These are phyloP conservation scores for Pisolithus thermaeus DNA, from an alignment of 1,284 basidiomycete genomes.

Conservation along the genomic window DNA sequence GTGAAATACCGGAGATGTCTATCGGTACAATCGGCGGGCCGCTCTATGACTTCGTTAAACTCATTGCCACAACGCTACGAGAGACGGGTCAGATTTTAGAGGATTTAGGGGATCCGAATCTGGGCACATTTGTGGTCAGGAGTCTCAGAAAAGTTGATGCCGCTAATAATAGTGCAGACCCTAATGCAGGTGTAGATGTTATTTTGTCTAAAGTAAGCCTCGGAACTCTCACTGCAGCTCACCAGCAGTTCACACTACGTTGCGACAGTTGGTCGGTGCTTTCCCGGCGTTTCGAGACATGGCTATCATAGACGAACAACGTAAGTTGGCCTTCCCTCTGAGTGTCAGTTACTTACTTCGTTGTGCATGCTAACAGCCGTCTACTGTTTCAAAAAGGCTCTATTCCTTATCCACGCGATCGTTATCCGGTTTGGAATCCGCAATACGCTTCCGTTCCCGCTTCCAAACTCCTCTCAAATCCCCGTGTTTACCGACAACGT, in stretches of 20 bases:
- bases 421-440: conserved; percentile 54
- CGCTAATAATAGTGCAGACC: conserved; percentile 30
- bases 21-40: conserved; percentile 75
- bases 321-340: conserved; percentile 38
- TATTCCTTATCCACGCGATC: conserved; percentile 75
- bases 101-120: conserved; percentile 54
- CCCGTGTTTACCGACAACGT: conserved; percentile 88
- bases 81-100: conserved; percentile 69
- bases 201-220: conserved; percentile 57
- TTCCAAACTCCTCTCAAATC: conserved; percentile 52
- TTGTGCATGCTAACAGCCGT: conserved; percentile 43
- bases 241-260: conserved; percentile 9
- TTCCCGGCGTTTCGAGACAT: conserved; percentile 78
- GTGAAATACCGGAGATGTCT: conserved; percentile 60
- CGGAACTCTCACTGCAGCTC: conserved; percentile 2
- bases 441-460: conserved; percentile 48
- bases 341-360: conserved; percentile 5
- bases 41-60: conserved; percentile 64
- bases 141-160: conserved; percentile 54
- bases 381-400: conserved; percentile 85
- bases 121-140: conserved; percentile 71
- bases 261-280: conserved; percentile 56
- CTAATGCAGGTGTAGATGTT: conserved; percentile 44
- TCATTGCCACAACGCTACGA: conserved; percentile 59
- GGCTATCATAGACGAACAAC: conserved; percentile 52